phyloP scores from a whole-genome alignment of 2,329 filamentous ascomycete genomes.

The Botrytis elliptica region DNA sequence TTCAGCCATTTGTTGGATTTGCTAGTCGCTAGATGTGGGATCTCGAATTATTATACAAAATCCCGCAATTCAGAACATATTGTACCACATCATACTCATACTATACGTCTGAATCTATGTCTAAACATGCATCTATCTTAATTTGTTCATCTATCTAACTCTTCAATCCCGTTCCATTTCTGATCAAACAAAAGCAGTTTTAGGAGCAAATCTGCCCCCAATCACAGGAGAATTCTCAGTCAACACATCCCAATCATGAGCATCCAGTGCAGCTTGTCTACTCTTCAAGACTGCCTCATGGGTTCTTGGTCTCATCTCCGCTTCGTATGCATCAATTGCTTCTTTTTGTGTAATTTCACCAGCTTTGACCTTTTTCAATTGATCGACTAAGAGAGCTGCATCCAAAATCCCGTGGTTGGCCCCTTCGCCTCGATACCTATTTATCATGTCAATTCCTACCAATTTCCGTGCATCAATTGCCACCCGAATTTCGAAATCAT shows the following conservation, averaged over 20 bases:
- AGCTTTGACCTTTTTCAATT: conserved; percentile 28
- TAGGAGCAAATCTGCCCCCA: conserved; percentile 34
- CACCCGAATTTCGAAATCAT: too few relatives aligned
- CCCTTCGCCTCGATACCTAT: conserved; percentile 51
- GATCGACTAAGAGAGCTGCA: conserved; percentile 47
- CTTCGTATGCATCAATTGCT: conserved; percentile 49
- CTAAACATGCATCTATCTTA: not conserved
- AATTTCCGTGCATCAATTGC: not conserved
- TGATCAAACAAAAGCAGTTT: conserved; percentile 7
- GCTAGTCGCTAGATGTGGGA: conserved; percentile 4
- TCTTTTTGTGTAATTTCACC: conserved; percentile 36
- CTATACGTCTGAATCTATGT: not conserved
- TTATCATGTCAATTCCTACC: not conserved
- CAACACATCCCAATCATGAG: conserved; percentile 52
- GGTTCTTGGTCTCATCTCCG: conserved; percentile 45
- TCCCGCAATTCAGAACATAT: not conserved
- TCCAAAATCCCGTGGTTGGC: conserved; percentile 58
- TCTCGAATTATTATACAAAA: not conserved
- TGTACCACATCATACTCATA: too few relatives aligned
- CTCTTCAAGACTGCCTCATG: conserved; percentile 50
- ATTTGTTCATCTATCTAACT: not conserved
- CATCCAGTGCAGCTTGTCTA: conserved; percentile 54
- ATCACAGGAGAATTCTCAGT: conserved; percentile 42
- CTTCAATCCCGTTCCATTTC: not conserved
- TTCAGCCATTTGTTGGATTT: conserved; percentile 9